Evolutionary conservation across 2,329 filamentous ascomycete species (phyloP), one percentile per base, ranked within the genome.

Genomic region (Nemania abortiva): DNA sequence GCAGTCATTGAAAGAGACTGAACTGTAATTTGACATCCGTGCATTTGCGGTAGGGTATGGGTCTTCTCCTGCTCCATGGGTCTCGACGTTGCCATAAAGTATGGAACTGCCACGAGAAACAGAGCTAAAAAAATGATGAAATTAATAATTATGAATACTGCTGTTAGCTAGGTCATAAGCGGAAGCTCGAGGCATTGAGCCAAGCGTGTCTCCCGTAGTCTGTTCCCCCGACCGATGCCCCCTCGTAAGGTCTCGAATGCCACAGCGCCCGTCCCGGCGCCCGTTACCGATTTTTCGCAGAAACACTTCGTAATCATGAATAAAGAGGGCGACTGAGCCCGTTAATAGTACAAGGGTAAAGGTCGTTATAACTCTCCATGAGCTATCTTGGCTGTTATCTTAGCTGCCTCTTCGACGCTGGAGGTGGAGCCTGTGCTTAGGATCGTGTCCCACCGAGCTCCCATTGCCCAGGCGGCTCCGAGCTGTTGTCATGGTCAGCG

Each of bases 11-110:
- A 76, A 81, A 80, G 81, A 82, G 90, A 90, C 91, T 89, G 89
- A 86, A 92, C 95, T 96, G 95, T 90, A 98, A 97, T 97, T 97
- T 97, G 94, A 98, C 94, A 97, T 97, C 93, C 92, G 93, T 97
- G 95, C 95, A 63, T 69, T 60, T 27, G 20, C 15, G 37, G 39
- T 54, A 31, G 18, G 45, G 24, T 29, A 20, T 0, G 3, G 27
- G 10, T 37, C 18, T 45, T 45, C 53, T 1, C 2, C 29, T 37
- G 52, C 6, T 37, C 9, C 27, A 45, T n/a, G 9, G 13, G 24
- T 15, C 11, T 49, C 10, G 39, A 13, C 5, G 22, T 31, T 37
- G 34, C 20, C 15, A 22, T 45, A 31, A 29, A 55, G 22, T 42
- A 52, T 34, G 29, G 58, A 62, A 39, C 39, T 31, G n/a, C 10